Conservation (phyloP, 129 eudicot genomes). For the Flaveria bidentis region DNA sequence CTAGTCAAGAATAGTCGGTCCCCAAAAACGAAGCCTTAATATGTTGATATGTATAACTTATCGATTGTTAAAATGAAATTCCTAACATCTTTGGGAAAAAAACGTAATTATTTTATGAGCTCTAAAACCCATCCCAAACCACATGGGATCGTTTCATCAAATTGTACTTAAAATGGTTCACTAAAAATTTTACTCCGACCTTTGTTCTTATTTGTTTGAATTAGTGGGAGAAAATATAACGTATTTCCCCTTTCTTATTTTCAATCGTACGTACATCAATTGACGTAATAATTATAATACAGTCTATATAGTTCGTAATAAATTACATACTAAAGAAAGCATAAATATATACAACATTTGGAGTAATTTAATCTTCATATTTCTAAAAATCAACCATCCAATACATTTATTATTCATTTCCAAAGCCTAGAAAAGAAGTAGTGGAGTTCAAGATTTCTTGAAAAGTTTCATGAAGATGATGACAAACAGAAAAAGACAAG, state of each 20-base stretch:
- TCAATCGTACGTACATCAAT: background rate
- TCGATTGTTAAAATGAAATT: too few species aligned
- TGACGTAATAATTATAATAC: background rate
- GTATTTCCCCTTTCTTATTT: background rate
- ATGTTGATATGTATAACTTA: too few species aligned
- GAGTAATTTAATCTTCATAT: background rate
- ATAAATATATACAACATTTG: background rate
- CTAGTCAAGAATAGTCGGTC: too few species aligned
- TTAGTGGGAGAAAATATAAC: background rate
- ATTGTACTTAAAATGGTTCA: background rate
- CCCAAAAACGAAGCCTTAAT: too few species aligned
- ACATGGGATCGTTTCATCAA: background rate
- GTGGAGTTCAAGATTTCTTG: constrained; percentile 19
- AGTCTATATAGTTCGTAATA: background rate
- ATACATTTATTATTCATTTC: background rate
- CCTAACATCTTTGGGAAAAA: too few species aligned
- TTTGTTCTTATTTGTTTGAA: background rate
- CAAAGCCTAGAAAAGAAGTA: constrained; percentile 12
- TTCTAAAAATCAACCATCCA: background rate
- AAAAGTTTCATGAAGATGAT: background rate
- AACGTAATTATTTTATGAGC: too few species aligned
- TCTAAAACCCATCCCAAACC: background rate
- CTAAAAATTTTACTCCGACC: background rate
- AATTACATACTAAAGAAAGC: background rate
- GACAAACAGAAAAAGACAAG: constrained; percentile 35